Percentiles rank a stretch among this genome's conserved stretches.
phyloP scores from a whole-genome alignment of 768 basidiomycete genomes.

The Podaxis mareebaensis region DNA sequence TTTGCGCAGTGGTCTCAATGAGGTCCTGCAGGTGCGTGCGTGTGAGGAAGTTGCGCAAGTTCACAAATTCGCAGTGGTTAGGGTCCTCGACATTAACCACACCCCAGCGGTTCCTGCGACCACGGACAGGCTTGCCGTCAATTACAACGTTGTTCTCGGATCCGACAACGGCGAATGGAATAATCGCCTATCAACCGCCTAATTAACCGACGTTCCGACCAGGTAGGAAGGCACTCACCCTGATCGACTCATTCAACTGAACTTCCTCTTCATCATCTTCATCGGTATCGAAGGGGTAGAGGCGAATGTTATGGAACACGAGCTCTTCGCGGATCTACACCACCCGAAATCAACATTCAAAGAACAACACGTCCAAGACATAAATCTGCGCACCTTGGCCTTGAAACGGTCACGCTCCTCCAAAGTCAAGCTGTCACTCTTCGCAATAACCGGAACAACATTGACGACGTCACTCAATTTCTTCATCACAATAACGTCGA shows the following conservation, averaged over 20 bases:
- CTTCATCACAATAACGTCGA: conserved; percentile 99
- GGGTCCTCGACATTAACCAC: conserved; percentile 98
- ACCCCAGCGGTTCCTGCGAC: conserved; percentile 97
- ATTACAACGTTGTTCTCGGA: conserved; percentile 95
- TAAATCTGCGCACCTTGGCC: conserved; percentile 61
- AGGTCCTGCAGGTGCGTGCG: conserved; percentile 97
- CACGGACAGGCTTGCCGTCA: conserved; percentile 93
- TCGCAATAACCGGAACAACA: conserved; percentile 99
- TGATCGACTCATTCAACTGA: conserved; percentile 84
- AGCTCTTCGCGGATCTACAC: conserved; percentile 92
- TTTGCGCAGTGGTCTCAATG: conserved; percentile 98
- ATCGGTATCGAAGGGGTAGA: conserved; percentile 97
- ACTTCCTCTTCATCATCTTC: conserved; percentile 94
- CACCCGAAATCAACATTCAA: conserved; percentile 17
- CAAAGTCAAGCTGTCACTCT: conserved; percentile 90
- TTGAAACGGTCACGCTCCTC: conserved; percentile 96
- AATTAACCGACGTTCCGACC: conserved; percentile 10
- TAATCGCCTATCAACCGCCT: conserved; percentile 65
- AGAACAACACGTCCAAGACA: not conserved
- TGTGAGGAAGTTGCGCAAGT: conserved; percentile 95
- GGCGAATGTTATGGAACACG: conserved; percentile 85
- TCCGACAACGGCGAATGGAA: conserved; percentile 97
- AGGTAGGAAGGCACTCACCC: conserved; percentile 52
- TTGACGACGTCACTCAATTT: conserved; percentile 99
- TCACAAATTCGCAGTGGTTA: conserved; percentile 96